phyloP scores from a whole-genome alignment of 257 asterid species.

The Nyctanthes arbortristis region DNA sequence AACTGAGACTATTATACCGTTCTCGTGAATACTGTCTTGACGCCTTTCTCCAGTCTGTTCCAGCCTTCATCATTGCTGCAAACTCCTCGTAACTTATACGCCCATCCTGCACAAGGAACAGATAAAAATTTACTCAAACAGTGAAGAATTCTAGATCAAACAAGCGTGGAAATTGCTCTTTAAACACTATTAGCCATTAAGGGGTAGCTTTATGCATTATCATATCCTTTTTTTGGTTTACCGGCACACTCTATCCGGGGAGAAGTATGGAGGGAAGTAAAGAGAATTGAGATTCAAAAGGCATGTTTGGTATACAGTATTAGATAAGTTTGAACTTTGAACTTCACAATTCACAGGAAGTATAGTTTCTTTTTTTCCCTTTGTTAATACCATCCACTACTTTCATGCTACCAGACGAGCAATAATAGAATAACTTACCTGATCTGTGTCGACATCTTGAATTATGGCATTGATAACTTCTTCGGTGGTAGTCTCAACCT shows the following conservation, averaged over 20 bases:
- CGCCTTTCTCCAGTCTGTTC: slow-evolving; percentile 76
- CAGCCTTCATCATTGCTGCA: slow-evolving; percentile 65
- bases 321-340: too few species aligned
- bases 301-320: not conserved
- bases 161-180: not conserved
- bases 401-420: not conserved
- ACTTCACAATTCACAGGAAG: too few species aligned
- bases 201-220: not conserved
- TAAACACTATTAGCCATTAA: not conserved
- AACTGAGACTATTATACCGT: slow-evolving; percentile 62
- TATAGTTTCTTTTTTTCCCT: not conserved
- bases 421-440: slow-evolving; percentile 43
- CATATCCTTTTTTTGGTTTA: not conserved
- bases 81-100: slow-evolving; percentile 66
- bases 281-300: not conserved
- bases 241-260: not conserved
- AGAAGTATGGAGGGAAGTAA: not conserved
- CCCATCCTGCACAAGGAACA: slow-evolving; percentile 53
- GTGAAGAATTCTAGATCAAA: not conserved
- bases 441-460: slow-evolving; percentile 86
- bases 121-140: not conserved
- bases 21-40: slow-evolving; percentile 69
- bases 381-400: not conserved
- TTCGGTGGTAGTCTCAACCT: slow-evolving; percentile 59
- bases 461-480: slow-evolving; percentile 79